Percentiles rank a stretch among this genome's conserved stretches.
Evolutionary conservation across 1,139 yeast species (phyloP).

Genomic region (Keqinozyma sinolaborantium): DNA sequence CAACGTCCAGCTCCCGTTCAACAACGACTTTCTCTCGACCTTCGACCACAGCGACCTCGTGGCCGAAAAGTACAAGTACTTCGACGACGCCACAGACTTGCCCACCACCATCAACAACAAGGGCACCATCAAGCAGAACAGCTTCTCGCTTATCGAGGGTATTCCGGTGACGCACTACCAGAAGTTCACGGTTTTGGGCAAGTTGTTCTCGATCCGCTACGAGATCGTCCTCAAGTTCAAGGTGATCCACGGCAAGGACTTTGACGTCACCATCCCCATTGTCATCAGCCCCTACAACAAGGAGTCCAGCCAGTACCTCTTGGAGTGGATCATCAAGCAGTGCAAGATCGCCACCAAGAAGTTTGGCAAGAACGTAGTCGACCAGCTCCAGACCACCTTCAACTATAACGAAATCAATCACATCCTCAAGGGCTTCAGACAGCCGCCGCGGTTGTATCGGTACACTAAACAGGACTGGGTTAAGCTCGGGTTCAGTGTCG

Average conservation of each 20-base stretch:
- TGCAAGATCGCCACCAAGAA: conserved; percentile 38
- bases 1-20: conserved; percentile 31
- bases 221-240: conserved; percentile 49
- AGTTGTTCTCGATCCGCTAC: conserved; percentile 50
- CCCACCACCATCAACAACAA: conserved; percentile 11
- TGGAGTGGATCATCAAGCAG: conserved; percentile 53
- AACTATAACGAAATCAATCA: conserved; percentile 22
- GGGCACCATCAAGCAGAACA: conserved; percentile 9
- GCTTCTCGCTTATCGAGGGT: conserved; percentile 28
- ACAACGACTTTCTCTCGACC: conserved; percentile 32
- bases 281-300: conserved; percentile 54
- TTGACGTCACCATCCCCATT: conserved; percentile 48
- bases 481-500: conserved; percentile 34
- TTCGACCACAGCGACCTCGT: conserved; percentile 10
- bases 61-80: conserved; percentile 6
- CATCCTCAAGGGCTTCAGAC: conserved; percentile 17
- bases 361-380: conserved; percentile 33
- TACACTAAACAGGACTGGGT: conserved; percentile 33
- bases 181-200: conserved; percentile 49
- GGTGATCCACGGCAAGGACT: conserved; percentile 45
- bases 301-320: conserved; percentile 37
- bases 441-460: conserved; percentile 28
- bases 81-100: conserved; percentile 5
- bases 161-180: conserved; percentile 44
- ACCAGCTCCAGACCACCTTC: conserved; percentile 16